phyloP scores from a whole-genome alignment of 345 rosid species.

The Bretschneidera sinensis region DNA sequence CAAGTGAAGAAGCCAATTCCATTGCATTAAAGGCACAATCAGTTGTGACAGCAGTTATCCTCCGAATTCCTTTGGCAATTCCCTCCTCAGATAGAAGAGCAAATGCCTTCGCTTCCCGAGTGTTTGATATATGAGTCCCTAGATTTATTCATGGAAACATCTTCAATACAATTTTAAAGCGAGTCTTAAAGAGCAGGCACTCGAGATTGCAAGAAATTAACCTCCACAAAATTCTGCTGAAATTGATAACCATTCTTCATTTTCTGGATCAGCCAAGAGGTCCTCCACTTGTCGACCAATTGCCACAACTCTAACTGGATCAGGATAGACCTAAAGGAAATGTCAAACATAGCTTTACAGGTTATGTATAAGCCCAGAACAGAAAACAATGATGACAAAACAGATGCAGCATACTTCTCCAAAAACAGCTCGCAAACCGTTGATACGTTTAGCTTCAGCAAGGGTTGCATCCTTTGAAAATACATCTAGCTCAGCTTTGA shows the following conservation, averaged over 20 bases:
- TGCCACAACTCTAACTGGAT: constrained; percentile 91
- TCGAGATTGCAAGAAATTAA: constrained; percentile 21
- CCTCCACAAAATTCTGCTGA: constrained; percentile 98
- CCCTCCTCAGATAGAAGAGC: constrained; percentile 97
- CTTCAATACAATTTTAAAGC: constrained; percentile 20
- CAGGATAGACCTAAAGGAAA: constrained; percentile 70
- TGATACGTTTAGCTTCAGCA: constrained; percentile 70
- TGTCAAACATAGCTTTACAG: constrained; percentile 5
- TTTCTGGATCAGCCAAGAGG: constrained; percentile 81
- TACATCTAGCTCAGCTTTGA: constrained; percentile 78
- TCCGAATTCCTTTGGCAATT: constrained; percentile 83
- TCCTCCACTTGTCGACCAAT: constrained; percentile 77
- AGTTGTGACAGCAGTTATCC: constrained; percentile 89
- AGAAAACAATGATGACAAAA: constrained; percentile 17
- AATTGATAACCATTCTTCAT: constrained; percentile 58
- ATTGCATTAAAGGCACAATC: constrained; percentile 73
- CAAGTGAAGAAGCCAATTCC: constrained; percentile 52
- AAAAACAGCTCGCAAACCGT: constrained; percentile 86
- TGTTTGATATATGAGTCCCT: constrained; percentile 94
- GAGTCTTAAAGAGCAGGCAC: constrained; percentile 1
- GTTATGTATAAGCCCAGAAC: neutral
- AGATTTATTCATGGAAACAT: constrained; percentile 15
- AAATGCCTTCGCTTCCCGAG: constrained; percentile 86
- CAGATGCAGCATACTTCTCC: constrained; percentile 67
- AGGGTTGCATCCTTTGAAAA: constrained; percentile 74